Base-by-base conservation (phyloP, 1,284 basidiomycete genomes). In the Peniophora sp. region DNA sequence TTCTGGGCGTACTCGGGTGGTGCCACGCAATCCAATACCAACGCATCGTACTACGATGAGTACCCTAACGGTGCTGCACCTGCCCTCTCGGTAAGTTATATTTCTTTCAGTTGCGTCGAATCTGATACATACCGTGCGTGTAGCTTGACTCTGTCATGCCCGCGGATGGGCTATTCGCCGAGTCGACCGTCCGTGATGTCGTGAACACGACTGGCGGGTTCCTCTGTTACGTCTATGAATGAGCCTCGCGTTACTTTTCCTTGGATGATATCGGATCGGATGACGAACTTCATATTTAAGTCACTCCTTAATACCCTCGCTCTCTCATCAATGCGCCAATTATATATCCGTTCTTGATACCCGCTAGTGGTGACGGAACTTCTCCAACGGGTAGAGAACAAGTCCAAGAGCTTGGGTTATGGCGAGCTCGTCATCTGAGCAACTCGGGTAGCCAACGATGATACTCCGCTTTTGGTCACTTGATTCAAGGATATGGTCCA, bases 201-300 rank as follows among this genome's bases (percentile, higher is more conserved):
- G 54, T 70, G 52, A 58, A 63, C 52, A 69, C 65, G 2, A 68
- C 62, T 3, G 58, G 56, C 23, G 67, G 65, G 2, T 55, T 59
- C 32, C 58, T 70, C 18, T 70, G 68, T 52, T 70, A 70, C 48
- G 57, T 63, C 10, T 69, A 70, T 46, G 62, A 68, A 49, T 67
- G 51, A 55, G 15, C 6, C 5, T 5, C 15, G 37, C 8, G 8
- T 41, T 8, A 32, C 12, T 32, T 32, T 12, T 32, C 6, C 27
- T 5, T 12, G 27, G 27, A 32, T 12, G 5, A 6, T 32, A 6
- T 32, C 6, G 12, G 5, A 32, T 32, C 5, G 27, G 27, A 12
- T 32, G 6, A 5, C 27, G 27, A 12, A 12, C 27, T 32, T 32
- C 27, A 32, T 32, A 12, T 32, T 12, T 32, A 32, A 5, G 27